phyloP scores from a whole-genome alignment of 306 rosid species.

The Cicer chorassanicum region DNA sequence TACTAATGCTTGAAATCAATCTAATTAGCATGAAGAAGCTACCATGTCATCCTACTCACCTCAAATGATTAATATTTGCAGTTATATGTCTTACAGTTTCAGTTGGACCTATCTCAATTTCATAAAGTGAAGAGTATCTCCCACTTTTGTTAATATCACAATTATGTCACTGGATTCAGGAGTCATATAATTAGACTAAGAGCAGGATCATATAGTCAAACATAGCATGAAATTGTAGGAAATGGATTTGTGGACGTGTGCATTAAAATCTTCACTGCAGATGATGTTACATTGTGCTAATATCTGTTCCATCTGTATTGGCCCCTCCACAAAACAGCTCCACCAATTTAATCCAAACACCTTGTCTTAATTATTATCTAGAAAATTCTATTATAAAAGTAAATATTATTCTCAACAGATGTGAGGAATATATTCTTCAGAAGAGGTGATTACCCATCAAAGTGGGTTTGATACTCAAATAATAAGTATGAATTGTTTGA shows the following conservation, averaged over 20 bases:
- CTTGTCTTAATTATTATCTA: slow-evolving; percentile 26
- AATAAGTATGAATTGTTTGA: slow-evolving; percentile 32
- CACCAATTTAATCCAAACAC: slow-evolving; percentile 40
- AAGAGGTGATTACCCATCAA: slow-evolving; percentile 25
- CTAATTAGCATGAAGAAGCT: no score
- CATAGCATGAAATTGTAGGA: not conserved
- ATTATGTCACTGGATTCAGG: not conserved
- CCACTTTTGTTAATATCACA: not conserved
- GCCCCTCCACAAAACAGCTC: not conserved
- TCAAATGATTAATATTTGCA: no score
- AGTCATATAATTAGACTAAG: not conserved
- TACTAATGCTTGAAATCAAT: no score
- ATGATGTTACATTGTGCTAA: slow-evolving; percentile 32
- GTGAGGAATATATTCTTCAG: slow-evolving; percentile 45
- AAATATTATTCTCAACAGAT: slow-evolving; percentile 23
- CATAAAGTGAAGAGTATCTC: not conserved
- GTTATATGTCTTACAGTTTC: no score
- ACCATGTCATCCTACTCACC: no score
- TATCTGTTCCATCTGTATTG: not conserved
- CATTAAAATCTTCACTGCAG: not conserved
- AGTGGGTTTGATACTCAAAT: slow-evolving; percentile 38
- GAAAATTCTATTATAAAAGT: slow-evolving; percentile 25
- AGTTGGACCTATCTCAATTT: no score
- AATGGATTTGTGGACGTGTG: slow-evolving; percentile 8
- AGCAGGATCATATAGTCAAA: not conserved